Base-by-base conservation (phyloP, 257 asterid species). In the Solanum bukasovii region DNA sequence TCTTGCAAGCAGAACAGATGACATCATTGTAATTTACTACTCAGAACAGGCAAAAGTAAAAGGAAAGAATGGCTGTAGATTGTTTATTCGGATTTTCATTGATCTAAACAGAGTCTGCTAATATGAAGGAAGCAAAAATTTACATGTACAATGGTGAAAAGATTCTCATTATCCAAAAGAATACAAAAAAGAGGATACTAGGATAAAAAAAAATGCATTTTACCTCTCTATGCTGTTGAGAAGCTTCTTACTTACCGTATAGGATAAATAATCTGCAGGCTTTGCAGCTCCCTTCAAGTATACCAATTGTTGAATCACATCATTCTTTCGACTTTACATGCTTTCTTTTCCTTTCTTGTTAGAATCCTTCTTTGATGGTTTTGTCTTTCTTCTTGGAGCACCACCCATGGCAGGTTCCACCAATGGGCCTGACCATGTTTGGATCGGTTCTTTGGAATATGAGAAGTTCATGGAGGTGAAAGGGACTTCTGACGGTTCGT, bases 341-440 rank as follows among this genome's bases (percentile, higher is more conserved):
- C 91, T 90, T 73, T 87, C 93, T 87, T 68, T 91, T 87, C 92
- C 93, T 92, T 91, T 92, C 73, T 89, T 93, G 21, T 91, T 84
- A 78, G 89, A 87, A 77, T 90, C 94, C 87, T 89, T 94, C 93
- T 93, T 93, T 5, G 94, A 91, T 44, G 92, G 94, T 73, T 93
- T 94, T 2, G 92, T 88, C 90, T 89, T 93, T 89, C 94, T 92
- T 88, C 94, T 91, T 14, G 91, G 92, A 49, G 92, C 91, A 31
- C 93, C 94, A 20, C 42, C 82, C 1, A 84, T 88, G 6, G 92
- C 90, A 5, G 97, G 93, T 25, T 92, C 95, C 20, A 91, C 93
- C 91, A 96, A 90, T 33, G 98, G 98, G 56, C 98, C 98, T 0
- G 98, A 94, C 98, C 98, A 96, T 8, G 95, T 92, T 86, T 93